phyloP scores from a whole-genome alignment of 257 asterid species.

The Anisodus tanguticus region DNA sequence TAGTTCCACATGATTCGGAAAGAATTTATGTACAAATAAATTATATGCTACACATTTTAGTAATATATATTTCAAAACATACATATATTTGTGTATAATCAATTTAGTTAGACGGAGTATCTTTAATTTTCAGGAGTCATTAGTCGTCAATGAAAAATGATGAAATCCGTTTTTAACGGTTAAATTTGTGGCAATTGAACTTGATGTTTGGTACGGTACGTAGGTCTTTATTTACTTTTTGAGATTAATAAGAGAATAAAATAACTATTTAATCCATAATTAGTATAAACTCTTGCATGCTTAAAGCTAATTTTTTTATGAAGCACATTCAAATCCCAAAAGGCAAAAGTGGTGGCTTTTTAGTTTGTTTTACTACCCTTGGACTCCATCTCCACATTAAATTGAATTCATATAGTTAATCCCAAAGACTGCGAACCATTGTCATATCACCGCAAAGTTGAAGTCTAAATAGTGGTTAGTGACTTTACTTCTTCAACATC shows the following conservation, averaged over 20 bases:
- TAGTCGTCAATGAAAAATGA: neutral
- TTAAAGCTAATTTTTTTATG: neutral
- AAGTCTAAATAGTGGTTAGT: neutral
- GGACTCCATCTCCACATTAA: slow-evolving; percentile 35
- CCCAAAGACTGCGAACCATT: slow-evolving; percentile 30
- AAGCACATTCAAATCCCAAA: slow-evolving; percentile 26
- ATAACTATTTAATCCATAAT: neutral
- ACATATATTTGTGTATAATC: no score
- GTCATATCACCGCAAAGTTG: slow-evolving; percentile 28
- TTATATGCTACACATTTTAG: no score
- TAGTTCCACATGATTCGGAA: no score
- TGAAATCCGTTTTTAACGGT: neutral
- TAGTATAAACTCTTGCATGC: neutral
- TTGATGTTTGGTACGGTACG: neutral
- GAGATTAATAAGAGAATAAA: neutral
- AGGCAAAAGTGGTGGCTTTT: slow-evolving; percentile 49
- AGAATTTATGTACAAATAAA: no score
- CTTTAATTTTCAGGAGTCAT: no score
- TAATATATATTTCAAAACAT: no score
- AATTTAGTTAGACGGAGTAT: no score
- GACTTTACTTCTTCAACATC: neutral
- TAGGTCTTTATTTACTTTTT: neutral
- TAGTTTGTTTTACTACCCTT: slow-evolving; percentile 4
- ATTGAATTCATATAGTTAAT: neutral
- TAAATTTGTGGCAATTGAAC: neutral